Conservation (phyloP, 2,329 filamentous ascomycete genomes). For the Colletotrichum musae region DNA sequence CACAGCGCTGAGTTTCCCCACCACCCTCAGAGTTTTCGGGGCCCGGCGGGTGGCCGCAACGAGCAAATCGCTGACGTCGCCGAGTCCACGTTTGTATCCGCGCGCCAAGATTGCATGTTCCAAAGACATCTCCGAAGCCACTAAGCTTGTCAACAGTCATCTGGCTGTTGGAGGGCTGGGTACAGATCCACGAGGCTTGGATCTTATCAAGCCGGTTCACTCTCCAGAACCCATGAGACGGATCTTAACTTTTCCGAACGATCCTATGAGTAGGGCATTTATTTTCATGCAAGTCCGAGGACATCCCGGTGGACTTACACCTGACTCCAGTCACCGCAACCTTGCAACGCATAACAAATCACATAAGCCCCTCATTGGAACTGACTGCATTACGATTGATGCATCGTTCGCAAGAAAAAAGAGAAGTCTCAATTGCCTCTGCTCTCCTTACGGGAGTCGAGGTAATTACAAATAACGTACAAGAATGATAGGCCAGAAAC, state of each 20-base stretch:
- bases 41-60: constrained; percentile 21
- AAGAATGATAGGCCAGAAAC: not conserved
- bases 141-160: too few species aligned
- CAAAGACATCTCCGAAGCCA: too few species aligned
- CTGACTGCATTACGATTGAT: not conserved
- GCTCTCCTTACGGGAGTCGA: not conserved
- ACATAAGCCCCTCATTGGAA: not conserved
- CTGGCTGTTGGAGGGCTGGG: too few species aligned
- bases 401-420: not conserved
- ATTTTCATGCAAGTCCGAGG: constrained; percentile 11
- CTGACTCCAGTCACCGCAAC: not conserved
- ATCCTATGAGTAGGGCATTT: too few species aligned
- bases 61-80: constrained; percentile 33
- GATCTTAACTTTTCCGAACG: too few species aligned
- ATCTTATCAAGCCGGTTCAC: too few species aligned
- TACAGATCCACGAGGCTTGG: too few species aligned
- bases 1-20: constrained; percentile 17
- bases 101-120: constrained; percentile 15
- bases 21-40: constrained; percentile 30
- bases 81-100: constrained; percentile 35
- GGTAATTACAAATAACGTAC: constrained; percentile 19
- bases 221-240: too few species aligned
- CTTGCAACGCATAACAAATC: not conserved
- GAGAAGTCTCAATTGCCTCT: constrained; percentile 15
- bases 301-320: not conserved